phyloP scores from a whole-genome alignment of 1,284 basidiomycete species.

The Pseudozyma thailandica region DNA sequence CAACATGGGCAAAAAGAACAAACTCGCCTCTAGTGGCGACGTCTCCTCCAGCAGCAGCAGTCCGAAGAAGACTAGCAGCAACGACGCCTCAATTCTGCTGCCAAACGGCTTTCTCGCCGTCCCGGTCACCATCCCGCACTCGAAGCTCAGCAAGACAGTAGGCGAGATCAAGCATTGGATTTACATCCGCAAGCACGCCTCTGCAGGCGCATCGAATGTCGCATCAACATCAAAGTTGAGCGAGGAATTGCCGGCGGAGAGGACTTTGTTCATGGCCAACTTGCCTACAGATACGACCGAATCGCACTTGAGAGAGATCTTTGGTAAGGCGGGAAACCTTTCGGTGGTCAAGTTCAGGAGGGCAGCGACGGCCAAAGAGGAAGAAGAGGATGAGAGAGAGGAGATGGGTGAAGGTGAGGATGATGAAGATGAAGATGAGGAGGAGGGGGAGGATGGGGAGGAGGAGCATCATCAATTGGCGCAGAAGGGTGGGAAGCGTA shows the following conservation, averaged over 20 bases:
- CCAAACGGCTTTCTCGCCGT: conserved; percentile 37
- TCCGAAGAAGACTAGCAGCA: background rate
- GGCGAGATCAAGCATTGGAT: conserved; percentile 27
- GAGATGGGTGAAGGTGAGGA: conserved; percentile 25
- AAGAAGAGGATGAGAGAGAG: conserved; percentile 46
- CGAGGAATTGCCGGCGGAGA: conserved; percentile 27
- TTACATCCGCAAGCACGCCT: conserved; percentile 30
- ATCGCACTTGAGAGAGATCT: conserved; percentile 49
- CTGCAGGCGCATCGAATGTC: background rate
- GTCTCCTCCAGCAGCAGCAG: background rate
- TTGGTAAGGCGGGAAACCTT: conserved; percentile 55
- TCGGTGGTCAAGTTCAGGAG: conserved; percentile 40
- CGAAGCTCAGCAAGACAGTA: background rate
- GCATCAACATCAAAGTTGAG: conserved; percentile 13
- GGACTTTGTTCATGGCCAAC: conserved; percentile 65
- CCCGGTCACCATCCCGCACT: conserved; percentile 12
- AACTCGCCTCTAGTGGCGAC: background rate
- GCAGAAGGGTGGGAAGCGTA: conserved; percentile 7
- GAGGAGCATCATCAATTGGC: conserved; percentile 16
- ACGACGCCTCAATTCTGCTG: conserved; percentile 9
- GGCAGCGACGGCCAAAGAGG: conserved; percentile 8
- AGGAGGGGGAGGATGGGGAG: conserved; percentile 9
- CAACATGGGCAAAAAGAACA: conserved; percentile 17
- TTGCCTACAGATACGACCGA: conserved; percentile 61
- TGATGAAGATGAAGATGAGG: conserved; percentile 16